Conservation (phyloP, 805 yeast genomes). For the Saccharomycopsis oosterbeekiorum region DNA sequence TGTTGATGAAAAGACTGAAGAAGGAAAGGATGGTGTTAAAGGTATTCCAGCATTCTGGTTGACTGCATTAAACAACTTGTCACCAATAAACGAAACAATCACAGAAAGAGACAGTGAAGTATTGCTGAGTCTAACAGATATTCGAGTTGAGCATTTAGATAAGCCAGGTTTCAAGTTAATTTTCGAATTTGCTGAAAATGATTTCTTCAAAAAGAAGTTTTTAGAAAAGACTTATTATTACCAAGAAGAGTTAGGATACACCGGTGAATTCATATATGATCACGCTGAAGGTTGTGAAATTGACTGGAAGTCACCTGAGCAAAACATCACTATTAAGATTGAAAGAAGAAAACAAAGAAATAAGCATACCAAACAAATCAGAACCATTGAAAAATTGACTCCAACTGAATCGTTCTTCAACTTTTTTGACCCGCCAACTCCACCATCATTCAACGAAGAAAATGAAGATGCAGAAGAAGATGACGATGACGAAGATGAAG, state of each 20-base stretch:
- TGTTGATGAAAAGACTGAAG: constrained; percentile 34
- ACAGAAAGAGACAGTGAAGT: constrained; percentile 87
- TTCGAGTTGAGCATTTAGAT: constrained; percentile 69
- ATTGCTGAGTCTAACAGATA: constrained; percentile 53
- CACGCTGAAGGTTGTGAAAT: constrained; percentile 89
- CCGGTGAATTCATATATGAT: constrained; percentile 94
- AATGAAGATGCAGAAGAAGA: constrained; percentile 58
- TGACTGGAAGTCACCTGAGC: constrained; percentile 72
- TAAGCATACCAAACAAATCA: constrained; percentile 89
- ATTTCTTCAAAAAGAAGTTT: constrained; percentile 61
- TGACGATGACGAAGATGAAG: constrained; percentile 57
- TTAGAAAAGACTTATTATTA: constrained; percentile 85
- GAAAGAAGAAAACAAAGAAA: constrained; percentile 97
- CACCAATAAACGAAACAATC: constrained; percentile 71
- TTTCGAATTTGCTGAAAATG: constrained; percentile 71
- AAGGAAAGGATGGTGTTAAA: constrained; percentile 34
- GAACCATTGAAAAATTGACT: constrained; percentile 88
- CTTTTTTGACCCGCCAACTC: constrained; percentile 89
- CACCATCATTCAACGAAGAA: constrained; percentile 43
- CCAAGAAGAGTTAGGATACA: constrained; percentile 86
- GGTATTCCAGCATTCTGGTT: constrained; percentile 97
- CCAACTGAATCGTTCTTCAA: constrained; percentile 94
- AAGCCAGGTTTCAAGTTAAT: constrained; percentile 83
- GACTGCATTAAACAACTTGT: constrained; percentile 84
- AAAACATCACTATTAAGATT: constrained; percentile 73